Percentiles rank a stretch among this genome's conserved stretches.
Evolutionary conservation across 345 rosid species (phyloP).

Genomic region (Ceriops decandra): DNA sequence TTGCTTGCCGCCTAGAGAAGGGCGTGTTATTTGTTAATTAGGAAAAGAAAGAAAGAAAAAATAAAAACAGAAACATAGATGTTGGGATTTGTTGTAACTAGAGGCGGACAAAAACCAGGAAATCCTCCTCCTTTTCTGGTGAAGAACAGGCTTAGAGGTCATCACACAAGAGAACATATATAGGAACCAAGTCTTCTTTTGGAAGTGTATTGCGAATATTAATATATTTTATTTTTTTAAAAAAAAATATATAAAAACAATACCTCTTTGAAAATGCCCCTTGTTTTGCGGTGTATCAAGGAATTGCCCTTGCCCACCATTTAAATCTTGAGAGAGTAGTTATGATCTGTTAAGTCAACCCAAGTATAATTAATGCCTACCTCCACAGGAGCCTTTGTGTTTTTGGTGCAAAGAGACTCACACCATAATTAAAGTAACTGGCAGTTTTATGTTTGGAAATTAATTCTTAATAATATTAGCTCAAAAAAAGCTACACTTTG

Average conservation of each 20-base stretch:
- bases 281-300: slow-evolving; percentile 9
- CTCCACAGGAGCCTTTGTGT: too few species aligned
- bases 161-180: slow-evolving; percentile 3
- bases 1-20: neutral
- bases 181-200: slow-evolving; percentile 21
- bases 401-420: too few species aligned
- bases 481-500: too few species aligned
- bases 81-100: slow-evolving; percentile 22
- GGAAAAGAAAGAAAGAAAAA: neutral
- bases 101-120: slow-evolving; percentile 38
- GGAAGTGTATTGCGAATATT: slow-evolving; percentile 15
- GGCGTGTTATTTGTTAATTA: neutral
- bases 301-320: slow-evolving; percentile 13
- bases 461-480: too few species aligned
- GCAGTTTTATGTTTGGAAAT: too few species aligned
- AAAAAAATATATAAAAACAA: too few species aligned
- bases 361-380: too few species aligned
- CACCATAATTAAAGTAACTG: too few species aligned
- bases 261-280: slow-evolving; percentile 14
- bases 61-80: slow-evolving; percentile 3
- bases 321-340: slow-evolving; percentile 7
- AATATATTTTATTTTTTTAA: neutral
- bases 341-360: too few species aligned
- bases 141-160: slow-evolving; percentile 6
- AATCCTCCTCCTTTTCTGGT: slow-evolving; percentile 38